These are phyloP conservation scores for Lagerstroemia speciosa DNA, from an alignment of 345 rosid genomes.

Conservation along the genomic window DNA sequence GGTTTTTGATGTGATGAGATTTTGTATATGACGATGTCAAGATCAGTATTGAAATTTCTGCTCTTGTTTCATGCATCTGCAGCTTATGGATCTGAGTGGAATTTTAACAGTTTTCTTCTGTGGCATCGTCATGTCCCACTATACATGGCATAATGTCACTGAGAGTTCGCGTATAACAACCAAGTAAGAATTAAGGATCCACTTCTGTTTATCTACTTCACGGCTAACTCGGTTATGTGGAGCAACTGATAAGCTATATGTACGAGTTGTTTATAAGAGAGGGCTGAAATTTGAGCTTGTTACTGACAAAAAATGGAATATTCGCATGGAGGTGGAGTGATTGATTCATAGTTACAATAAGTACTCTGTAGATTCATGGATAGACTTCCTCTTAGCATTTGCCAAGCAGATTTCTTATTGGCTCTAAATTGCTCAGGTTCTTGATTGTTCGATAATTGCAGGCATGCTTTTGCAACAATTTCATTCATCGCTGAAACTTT, in stretches of 20 bases:
- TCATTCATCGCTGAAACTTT: constrained; percentile 68
- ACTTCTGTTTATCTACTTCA: not conserved
- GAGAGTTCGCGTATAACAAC: constrained; percentile 63
- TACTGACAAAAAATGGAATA: not conserved
- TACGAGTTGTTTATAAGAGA: not conserved
- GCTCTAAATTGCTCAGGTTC: not conserved
- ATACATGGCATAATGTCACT: constrained; percentile 70
- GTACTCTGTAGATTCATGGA: not conserved
- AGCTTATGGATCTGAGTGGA: constrained; percentile 60
- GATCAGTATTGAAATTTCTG: no score
- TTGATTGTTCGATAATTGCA: constrained; percentile 24
- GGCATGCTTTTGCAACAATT: constrained; percentile 67
- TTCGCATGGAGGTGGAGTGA: not conserved
- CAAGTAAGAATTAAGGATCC: constrained; percentile 27
- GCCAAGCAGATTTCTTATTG: not conserved
- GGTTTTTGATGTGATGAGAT: no score
- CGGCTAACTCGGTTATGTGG: no score
- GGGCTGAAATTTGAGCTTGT: not conserved
- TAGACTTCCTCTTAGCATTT: not conserved
- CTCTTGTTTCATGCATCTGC: constrained; percentile 14
- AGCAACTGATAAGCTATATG: no score
- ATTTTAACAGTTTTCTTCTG: constrained; percentile 63
- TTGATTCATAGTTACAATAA: not conserved
- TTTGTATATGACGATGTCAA: no score
- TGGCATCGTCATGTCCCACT: constrained; percentile 65